Conservation (phyloP, 805 yeast species). For the Candida boidinii region DNA sequence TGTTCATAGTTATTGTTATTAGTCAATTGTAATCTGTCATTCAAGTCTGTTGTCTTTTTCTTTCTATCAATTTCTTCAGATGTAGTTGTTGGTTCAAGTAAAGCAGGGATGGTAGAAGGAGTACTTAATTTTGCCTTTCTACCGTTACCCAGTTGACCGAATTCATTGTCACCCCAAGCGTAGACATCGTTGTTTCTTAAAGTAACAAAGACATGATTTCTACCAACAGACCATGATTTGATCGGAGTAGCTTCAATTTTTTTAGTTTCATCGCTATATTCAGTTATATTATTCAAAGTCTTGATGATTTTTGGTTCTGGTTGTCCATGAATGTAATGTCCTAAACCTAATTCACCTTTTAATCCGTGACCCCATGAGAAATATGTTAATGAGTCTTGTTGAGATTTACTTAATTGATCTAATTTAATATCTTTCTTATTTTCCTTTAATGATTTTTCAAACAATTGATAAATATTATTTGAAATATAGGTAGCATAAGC, state of each 20-base stretch:
- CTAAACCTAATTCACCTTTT: conserved; percentile 80
- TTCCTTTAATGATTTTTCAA: conserved; percentile 20
- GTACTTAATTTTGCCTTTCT: conserved; percentile 49
- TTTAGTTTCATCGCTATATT: conserved; percentile 41
- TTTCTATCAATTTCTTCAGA: conserved; percentile 1
- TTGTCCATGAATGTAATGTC: conserved; percentile 67
- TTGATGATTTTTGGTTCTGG: conserved; percentile 55
- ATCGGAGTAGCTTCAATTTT: conserved; percentile 38
- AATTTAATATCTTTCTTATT: conserved; percentile 7
- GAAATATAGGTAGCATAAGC: conserved; percentile 39
- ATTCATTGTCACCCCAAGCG: conserved; percentile 79
- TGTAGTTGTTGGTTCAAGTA: conserved; percentile 41
- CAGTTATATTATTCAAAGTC: conserved; percentile 36
- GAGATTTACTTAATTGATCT: conserved; percentile 12
- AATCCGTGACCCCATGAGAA: conserved; percentile 79
- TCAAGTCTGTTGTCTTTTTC: conserved; percentile 21
- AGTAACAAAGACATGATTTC: conserved; percentile 55
- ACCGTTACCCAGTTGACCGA: conserved; percentile 82
- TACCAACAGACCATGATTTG: conserved; percentile 49
- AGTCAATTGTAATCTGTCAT: conserved; percentile 40
- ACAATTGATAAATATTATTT: conserved; percentile 26
- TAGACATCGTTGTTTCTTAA: conserved; percentile 57
- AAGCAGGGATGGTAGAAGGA: conserved; percentile 46
- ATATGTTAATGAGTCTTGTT: conserved; percentile 24
- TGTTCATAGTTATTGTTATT: conserved; percentile 34